Percentiles rank a stretch among this genome's conserved stretches.
phyloP scores from a whole-genome alignment of 2,329 filamentous ascomycete genomes.

The Fusarium brachygibbosum region DNA sequence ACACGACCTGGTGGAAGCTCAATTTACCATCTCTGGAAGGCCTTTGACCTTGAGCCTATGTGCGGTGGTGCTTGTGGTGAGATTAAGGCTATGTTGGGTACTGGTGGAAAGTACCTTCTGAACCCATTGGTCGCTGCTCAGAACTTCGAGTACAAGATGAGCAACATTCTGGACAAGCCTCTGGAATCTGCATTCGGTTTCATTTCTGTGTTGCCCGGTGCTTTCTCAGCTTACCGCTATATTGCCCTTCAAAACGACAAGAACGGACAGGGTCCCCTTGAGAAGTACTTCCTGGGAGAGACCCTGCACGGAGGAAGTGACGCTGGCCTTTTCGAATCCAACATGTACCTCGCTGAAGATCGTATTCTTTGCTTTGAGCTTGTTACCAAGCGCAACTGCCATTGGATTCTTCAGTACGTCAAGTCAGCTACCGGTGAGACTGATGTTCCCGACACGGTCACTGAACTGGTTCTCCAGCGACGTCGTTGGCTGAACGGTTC shows the following conservation, averaged over 20 bases:
- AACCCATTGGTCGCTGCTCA: slow-evolving; percentile 96
- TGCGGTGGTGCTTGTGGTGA: slow-evolving; percentile 97
- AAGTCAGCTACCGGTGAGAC: slow-evolving; percentile 98
- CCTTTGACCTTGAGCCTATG: slow-evolving; percentile 97
- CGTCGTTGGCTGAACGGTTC: slow-evolving; percentile 98
- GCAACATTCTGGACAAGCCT: slow-evolving; percentile 98
- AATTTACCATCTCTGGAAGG: slow-evolving; percentile 98
- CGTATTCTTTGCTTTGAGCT: slow-evolving; percentile 99
- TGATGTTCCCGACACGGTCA: slow-evolving; percentile 93
- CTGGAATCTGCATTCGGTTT: slow-evolving; percentile 98
- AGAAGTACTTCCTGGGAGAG: slow-evolving; percentile 97
- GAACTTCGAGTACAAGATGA: slow-evolving; percentile 99
- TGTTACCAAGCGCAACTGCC: slow-evolving; percentile 95
- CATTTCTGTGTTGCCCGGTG: slow-evolving; percentile 95
- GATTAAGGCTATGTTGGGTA: slow-evolving; percentile 97
- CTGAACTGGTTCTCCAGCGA: slow-evolving; percentile 94
- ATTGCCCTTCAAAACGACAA: slow-evolving; percentile 97
- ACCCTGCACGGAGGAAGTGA: slow-evolving; percentile 93
- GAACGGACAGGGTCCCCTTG: slow-evolving; percentile 89
- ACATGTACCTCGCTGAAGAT: slow-evolving; percentile 99
- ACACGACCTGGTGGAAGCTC: slow-evolving; percentile 94
- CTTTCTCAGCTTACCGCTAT: slow-evolving; percentile 98
- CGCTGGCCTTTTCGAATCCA: slow-evolving; percentile 96
- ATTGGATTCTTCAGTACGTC: slow-evolving; percentile 98
- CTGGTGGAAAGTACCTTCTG: slow-evolving; percentile 85